Conservation (phyloP, 2,329 filamentous ascomycete species). For the Pseudocercospora vitis region DNA sequence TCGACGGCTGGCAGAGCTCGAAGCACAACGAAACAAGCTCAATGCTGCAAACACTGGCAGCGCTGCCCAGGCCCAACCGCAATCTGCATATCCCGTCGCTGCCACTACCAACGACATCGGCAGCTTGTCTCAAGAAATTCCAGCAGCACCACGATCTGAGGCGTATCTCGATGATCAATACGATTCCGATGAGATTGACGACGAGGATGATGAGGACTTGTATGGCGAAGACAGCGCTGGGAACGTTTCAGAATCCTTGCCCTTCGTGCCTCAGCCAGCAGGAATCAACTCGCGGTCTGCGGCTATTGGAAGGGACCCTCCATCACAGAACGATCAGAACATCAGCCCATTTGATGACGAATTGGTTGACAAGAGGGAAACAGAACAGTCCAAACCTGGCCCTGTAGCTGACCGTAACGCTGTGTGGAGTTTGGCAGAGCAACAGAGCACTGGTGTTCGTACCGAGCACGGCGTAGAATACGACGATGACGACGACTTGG, state of each 20-base stretch:
- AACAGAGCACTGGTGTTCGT: background rate
- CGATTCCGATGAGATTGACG: conserved; percentile 16
- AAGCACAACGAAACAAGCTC: conserved; percentile 11
- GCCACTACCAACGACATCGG: background rate
- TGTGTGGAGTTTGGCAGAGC: no score
- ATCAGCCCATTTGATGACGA: background rate
- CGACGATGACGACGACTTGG: conserved; percentile 17
- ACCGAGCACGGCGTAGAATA: conserved; percentile 5
- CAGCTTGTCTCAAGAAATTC: background rate
- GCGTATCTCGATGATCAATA: background rate
- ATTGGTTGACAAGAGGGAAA: background rate
- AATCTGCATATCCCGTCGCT: background rate
- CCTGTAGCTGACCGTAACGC: background rate
- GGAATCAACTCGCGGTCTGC: conserved; percentile 9
- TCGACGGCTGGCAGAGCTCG: conserved; percentile 13
- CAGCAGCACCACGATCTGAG: background rate
- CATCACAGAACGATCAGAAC: background rate
- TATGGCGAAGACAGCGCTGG: conserved; percentile 11
- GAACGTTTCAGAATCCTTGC: background rate
- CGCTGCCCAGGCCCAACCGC: background rate
- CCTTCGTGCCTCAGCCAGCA: background rate
- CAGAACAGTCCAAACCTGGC: background rate
- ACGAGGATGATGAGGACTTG: conserved; percentile 20
- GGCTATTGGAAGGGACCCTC: background rate
- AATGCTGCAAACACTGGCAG: conserved; percentile 1